phyloP scores from a whole-genome alignment of 108 stramenopile genomes.

The Fistulifera solaris region DNA sequence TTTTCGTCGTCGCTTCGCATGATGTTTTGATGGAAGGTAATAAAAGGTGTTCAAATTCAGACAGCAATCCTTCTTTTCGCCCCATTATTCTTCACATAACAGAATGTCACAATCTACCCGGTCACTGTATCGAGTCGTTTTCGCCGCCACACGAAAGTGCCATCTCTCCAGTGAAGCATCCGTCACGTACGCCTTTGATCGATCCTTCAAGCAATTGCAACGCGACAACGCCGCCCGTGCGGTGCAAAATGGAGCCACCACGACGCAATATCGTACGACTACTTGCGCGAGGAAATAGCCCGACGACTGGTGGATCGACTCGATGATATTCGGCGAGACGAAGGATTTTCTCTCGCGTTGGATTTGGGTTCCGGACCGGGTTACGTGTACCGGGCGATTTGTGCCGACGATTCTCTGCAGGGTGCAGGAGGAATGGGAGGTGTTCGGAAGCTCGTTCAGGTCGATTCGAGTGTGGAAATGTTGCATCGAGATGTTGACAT shows the following conservation, averaged over 20 bases:
- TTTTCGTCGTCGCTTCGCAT: too few relatives aligned
- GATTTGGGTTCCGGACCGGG: conserved; percentile 71
- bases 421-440: conserved; percentile 68
- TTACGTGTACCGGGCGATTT: conserved; percentile 54
- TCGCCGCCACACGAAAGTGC: too few relatives aligned
- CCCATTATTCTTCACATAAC: too few relatives aligned
- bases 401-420: conserved; percentile 42
- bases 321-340: conserved; percentile 67
- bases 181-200: conserved; percentile 49
- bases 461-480: conserved; percentile 62
- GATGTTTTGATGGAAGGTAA: too few relatives aligned
- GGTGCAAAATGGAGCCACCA: conserved; percentile 16
- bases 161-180: too few relatives aligned
- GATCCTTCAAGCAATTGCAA: conserved; percentile 50
- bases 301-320: conserved; percentile 68
- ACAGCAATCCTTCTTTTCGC: too few relatives aligned
- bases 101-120: too few relatives aligned
- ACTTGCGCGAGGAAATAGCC: conserved; percentile 74
- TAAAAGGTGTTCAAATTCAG: too few relatives aligned
- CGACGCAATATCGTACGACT: conserved; percentile 50
- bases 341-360: conserved; percentile 70
- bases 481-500: conserved; percentile 41
- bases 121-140: too few relatives aligned
- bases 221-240: conserved; percentile 53
- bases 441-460: conserved; percentile 62